Conservation (phyloP, 768 basidiomycete genomes). For the Exidia glandulosa region DNA sequence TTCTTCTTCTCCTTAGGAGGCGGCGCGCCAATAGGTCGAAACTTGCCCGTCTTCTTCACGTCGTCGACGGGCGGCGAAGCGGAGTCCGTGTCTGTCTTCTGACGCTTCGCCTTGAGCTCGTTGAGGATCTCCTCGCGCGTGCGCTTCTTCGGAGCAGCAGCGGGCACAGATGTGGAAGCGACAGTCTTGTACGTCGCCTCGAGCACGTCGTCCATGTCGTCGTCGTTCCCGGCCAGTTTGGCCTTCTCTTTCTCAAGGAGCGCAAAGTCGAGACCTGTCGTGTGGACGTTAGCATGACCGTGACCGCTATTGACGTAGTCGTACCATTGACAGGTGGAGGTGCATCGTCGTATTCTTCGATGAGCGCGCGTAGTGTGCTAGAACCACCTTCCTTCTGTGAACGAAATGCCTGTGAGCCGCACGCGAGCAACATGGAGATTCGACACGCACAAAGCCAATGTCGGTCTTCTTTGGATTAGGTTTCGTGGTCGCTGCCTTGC, state of each 20-base stretch:
- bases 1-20: conserved; percentile 29
- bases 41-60: conserved; percentile 25
- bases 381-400: background rate
- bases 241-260: conserved; percentile 79
- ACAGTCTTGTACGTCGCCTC: conserved; percentile 57
- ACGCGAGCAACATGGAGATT: conserved; percentile 1
- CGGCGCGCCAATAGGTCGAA: conserved; percentile 14
- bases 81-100: conserved; percentile 15
- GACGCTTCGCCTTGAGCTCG: conserved; percentile 57
- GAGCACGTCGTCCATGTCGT: conserved; percentile 68
- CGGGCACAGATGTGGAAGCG: background rate
- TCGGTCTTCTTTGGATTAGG: background rate
- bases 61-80: conserved; percentile 7
- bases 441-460: background rate
- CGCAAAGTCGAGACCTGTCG: conserved; percentile 83
- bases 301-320: conserved; percentile 58
- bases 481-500: conserved; percentile 54
- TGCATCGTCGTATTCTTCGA: conserved; percentile 65
- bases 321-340: conserved; percentile 15
- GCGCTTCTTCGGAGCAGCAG: conserved; percentile 41
- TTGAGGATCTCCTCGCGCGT: conserved; percentile 68
- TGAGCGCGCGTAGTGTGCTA: conserved; percentile 16
- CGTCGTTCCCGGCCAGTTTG: conserved; percentile 32
- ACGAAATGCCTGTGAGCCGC: conserved; percentile 17
- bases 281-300: conserved; percentile 72